Percentiles rank a stretch among this genome's conserved stretches.
Evolutionary conservation across 495 filamentous ascomycete species (phyloP).

Genomic region (Talaromyces borbonicus): DNA sequence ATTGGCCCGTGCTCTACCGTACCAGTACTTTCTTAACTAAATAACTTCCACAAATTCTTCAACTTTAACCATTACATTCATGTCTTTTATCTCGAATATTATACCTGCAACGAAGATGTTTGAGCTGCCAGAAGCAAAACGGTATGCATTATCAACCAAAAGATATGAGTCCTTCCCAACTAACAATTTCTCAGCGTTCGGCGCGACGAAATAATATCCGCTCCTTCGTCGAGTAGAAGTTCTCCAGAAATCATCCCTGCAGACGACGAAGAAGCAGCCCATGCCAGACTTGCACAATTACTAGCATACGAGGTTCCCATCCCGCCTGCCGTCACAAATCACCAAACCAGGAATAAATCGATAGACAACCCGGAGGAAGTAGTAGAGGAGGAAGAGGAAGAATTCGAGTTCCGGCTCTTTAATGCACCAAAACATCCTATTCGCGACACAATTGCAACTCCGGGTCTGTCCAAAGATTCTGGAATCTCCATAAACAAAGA

Average conservation of each 20-base stretch:
- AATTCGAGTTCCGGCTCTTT: constrained; percentile 40
- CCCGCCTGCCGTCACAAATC: not conserved
- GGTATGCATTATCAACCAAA: constrained; percentile 19
- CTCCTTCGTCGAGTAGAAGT: constrained; percentile 25
- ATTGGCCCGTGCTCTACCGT: too few species aligned
- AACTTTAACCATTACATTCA: too few species aligned
- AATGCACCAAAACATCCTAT: constrained; percentile 21
- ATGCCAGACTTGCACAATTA: constrained; percentile 28
- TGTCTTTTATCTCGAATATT: not conserved
- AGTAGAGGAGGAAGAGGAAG: constrained; percentile 33
- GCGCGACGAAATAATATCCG: constrained; percentile 32
- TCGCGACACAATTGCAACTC: not conserved
- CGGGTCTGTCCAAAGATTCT: not conserved
- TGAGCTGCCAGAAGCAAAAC: constrained; percentile 31
- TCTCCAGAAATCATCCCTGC: constrained; percentile 18
- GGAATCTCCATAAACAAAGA: not conserved
- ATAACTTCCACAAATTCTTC: too few species aligned
- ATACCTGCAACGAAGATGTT: constrained; percentile 22
- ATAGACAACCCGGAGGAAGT: not conserved
- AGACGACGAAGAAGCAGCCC: constrained; percentile 23
- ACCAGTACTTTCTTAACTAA: too few species aligned
- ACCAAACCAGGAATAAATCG: constrained; percentile 1
- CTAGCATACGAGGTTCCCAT: constrained; percentile 27
- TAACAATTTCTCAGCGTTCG: constrained; percentile 23
- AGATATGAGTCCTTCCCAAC: not conserved